A percentile compares a stretch with the other conserved stretches of the same genome.
phyloP scores from a whole-genome alignment of 1,139 yeast genomes.

The Saccharomyces hybrid region DNA sequence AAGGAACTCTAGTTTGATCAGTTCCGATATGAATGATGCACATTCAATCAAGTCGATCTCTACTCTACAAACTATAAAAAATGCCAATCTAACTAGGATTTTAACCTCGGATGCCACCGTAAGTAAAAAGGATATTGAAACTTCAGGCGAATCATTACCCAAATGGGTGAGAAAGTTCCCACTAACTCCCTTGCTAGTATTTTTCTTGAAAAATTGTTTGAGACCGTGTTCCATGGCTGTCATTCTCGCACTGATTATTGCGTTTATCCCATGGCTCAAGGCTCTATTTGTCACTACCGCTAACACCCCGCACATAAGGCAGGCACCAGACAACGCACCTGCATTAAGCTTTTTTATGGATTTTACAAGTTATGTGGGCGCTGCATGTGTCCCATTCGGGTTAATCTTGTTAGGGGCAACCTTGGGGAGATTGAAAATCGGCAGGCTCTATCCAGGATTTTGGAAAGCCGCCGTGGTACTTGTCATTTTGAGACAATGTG shows the following conservation, averaged over 20 bases:
- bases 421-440: constrained; percentile 58
- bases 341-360: constrained; percentile 78
- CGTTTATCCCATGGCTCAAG: constrained; percentile 83
- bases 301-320: constrained; percentile 37
- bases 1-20: constrained; percentile 12
- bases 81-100: constrained; percentile 25
- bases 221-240: constrained; percentile 68
- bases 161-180: constrained; percentile 25
- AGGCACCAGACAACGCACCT: constrained; percentile 77
- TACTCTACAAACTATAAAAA: constrained; percentile 6
- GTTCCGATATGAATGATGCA: constrained; percentile 1
- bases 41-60: constrained; percentile 1
- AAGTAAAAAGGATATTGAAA: constrained; percentile 26
- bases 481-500: constrained; percentile 38
- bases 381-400: constrained; percentile 82
- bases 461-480: constrained; percentile 49
- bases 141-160: constrained; percentile 28
- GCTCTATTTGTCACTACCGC: constrained; percentile 56
- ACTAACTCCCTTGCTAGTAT: constrained; percentile 26
- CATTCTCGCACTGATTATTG: constrained; percentile 51
- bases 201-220: constrained; percentile 49
- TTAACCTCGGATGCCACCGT: constrained; percentile 32
- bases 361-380: constrained; percentile 64
- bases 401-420: constrained; percentile 74
- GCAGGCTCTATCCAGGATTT: constrained; percentile 54